These are phyloP conservation scores for Trichosporon faecale DNA, from an alignment of 1,284 basidiomycete species.

Conservation along the genomic window DNA sequence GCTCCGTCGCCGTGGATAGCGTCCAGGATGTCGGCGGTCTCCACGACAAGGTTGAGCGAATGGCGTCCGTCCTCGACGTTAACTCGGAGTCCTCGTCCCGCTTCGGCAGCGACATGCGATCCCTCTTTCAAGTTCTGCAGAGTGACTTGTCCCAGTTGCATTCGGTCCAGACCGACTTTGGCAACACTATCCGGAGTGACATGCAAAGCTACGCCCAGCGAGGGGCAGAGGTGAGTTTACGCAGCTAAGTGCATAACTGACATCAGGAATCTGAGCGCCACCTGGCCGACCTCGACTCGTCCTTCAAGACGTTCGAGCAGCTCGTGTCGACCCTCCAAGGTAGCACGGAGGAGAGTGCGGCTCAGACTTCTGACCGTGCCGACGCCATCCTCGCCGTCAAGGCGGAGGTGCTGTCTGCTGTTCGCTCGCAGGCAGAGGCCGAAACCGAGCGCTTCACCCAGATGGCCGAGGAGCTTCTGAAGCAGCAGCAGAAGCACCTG, in stretches of 20 bases:
- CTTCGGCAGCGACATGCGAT: conserved; percentile 61
- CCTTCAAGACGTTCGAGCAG: conserved; percentile 61
- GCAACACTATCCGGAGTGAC: conserved; percentile 58
- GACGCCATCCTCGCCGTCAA: conserved; percentile 35
- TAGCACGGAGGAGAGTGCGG: conserved; percentile 57
- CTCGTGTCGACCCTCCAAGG: conserved; percentile 62
- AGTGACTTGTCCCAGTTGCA: conserved; percentile 57
- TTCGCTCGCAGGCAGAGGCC: conserved; percentile 37
- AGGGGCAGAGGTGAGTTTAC: conserved; percentile 49
- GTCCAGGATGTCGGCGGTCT: conserved; percentile 69
- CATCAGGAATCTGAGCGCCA: conserved; percentile 33
- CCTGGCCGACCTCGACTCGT: conserved; percentile 40
- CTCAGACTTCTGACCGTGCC: conserved; percentile 55
- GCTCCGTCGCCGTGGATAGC: conserved; percentile 64
- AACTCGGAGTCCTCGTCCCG: conserved; percentile 66
- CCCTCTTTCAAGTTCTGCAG: conserved; percentile 63
- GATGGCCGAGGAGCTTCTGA: conserved; percentile 46
- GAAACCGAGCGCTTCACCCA: conserved; percentile 33
- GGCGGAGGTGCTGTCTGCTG: conserved; percentile 43
- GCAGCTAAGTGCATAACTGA: conserved; percentile 15
- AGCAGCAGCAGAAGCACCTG: conserved; percentile 47
- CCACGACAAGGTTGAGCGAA: conserved; percentile 81
- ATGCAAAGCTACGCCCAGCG: conserved; percentile 62
- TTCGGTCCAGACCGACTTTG: conserved; percentile 51
- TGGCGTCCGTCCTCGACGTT: conserved; percentile 62